phyloP scores from a whole-genome alignment of 192 early-diverging fungal genomes.

The Backusella parvicylindrica region DNA sequence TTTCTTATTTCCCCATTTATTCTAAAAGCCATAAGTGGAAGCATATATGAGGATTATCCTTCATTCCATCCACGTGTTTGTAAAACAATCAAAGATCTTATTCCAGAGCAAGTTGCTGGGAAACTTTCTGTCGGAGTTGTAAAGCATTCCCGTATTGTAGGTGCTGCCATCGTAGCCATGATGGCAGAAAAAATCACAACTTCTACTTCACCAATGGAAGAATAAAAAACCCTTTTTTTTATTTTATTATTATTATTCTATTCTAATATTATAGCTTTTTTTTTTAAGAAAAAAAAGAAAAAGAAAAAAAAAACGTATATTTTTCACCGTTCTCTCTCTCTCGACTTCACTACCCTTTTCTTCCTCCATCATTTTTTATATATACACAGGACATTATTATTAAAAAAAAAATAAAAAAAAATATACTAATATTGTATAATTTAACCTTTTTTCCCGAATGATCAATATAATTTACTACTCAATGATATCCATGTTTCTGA shows the following conservation, averaged over 20 bases:
- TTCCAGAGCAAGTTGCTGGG: conserved; percentile 26
- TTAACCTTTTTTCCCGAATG: not conserved
- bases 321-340: not conserved
- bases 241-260: not conserved
- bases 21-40: conserved; percentile 31
- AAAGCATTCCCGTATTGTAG: conserved; percentile 35
- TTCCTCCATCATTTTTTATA: not conserved
- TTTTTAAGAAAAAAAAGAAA: too few species aligned
- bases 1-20: not conserved
- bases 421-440: not conserved
- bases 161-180: conserved; percentile 41
- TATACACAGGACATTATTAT: not conserved
- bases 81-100: conserved; percentile 30
- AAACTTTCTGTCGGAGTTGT: conserved; percentile 36
- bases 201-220: not conserved
- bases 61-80: conserved; percentile 38
- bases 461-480: not conserved
- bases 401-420: not conserved
- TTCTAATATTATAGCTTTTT: not conserved
- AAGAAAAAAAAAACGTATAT: not conserved
- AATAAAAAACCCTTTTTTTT: too few species aligned
- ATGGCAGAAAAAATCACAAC: conserved; percentile 35
- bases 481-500: not conserved
- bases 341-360: not conserved
- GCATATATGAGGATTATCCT: conserved; percentile 37